Base-by-base conservation (phyloP, 106 monocot genomes). In the Allium fistulosum region DNA sequence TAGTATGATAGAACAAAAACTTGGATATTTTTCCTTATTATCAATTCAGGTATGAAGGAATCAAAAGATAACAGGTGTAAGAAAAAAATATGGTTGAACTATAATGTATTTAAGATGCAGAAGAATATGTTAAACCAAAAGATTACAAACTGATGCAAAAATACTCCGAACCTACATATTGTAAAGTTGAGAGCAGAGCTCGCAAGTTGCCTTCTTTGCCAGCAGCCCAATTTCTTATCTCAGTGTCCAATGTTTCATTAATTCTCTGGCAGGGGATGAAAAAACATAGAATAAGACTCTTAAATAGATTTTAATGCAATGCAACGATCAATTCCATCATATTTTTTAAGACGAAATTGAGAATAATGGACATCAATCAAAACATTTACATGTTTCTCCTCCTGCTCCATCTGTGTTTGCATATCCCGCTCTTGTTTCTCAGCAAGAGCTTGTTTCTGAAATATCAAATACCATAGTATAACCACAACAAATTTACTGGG, bases 191-290 rank as follows among this genome's bases (percentile, higher is more conserved):
- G 48, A 96, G 71, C 69, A 96, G 84, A 48, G 96, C 91, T 67
- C 91, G 85, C 69, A 96, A 80, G 68, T 96, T 96, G 71, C 86
- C 82, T 79, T 96, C 92, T 80, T 96, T 96, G 17, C 92, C 88
- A 72, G 96, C 84, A 73, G 92, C 81, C 96, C 96, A 96, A 17
- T 92, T 72, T 61, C 77, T 96, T 65, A 96, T 89, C 80, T 92
- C 96, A 72, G 82, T 27, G 75, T 96, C 88, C 70, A 96, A 55
- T 46, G 92, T 78, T 76, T 92, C 92, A 76, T 74, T 27, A 57
- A 96, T 82, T 67, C 86, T 96, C 96, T 96, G 88, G 59, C 26
- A 71, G 47, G 56, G 82, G 13, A 65, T 17, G 26, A 56, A 48
- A 71, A 60, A 50, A 9, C 13, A 59, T 60, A 51, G 17, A 51